Evolutionary conservation across 1,139 yeast species (phyloP).

Genomic region (Citeromyces hawaiiensis): DNA sequence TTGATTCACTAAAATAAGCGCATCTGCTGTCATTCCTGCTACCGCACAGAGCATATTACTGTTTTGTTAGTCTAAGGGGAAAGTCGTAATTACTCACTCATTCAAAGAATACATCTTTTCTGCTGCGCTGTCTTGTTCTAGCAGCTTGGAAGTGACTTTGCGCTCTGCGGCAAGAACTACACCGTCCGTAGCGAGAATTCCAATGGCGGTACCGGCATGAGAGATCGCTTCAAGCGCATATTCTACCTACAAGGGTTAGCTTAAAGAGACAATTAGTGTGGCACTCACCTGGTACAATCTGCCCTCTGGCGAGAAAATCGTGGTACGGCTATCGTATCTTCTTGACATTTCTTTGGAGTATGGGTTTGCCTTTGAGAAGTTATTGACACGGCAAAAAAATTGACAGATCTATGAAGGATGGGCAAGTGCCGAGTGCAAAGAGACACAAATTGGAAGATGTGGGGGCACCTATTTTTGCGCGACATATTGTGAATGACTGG

Average conservation of each 20-base stretch:
- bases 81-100: slow-evolving; percentile 20
- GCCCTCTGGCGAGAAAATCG: slow-evolving; percentile 98
- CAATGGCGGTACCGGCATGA: slow-evolving; percentile 96
- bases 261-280: not conserved
- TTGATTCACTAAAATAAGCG: slow-evolving; percentile 76
- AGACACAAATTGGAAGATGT: not conserved
- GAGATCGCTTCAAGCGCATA: slow-evolving; percentile 96
- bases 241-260: slow-evolving; percentile 39
- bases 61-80: slow-evolving; percentile 6
- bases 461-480: slow-evolving; percentile 4
- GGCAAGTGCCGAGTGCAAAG: not conserved
- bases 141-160: slow-evolving; percentile 80
- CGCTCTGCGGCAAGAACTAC: slow-evolving; percentile 94
- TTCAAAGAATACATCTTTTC: slow-evolving; percentile 84
- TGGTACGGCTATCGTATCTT: slow-evolving; percentile 94
- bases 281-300: slow-evolving; percentile 68
- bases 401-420: slow-evolving; percentile 1
- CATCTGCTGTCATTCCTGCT: slow-evolving; percentile 98
- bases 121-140: slow-evolving; percentile 88
- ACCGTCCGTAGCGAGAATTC: slow-evolving; percentile 84
- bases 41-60: slow-evolving; percentile 83
- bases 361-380: not conserved
- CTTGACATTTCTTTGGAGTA: slow-evolving; percentile 32
- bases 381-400: not conserved
- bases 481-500: slow-evolving; percentile 19